phyloP scores from a whole-genome alignment of 1,139 yeast species.

The Yamadazyma mexicana region DNA sequence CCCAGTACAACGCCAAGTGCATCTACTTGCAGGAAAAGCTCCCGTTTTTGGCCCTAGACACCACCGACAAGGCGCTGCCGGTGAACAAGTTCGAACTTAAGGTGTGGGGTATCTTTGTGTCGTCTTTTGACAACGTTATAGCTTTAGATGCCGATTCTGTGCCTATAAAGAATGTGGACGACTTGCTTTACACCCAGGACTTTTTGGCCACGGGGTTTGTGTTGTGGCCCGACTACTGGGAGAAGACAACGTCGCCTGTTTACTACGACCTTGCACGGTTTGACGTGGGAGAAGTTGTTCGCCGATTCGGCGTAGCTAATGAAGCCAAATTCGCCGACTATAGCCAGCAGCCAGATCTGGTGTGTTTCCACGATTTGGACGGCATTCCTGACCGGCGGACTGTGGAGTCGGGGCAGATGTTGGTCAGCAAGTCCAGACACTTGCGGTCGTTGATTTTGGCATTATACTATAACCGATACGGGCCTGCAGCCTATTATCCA shows the following conservation, averaged over 20 bases:
- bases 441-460: slow-evolving; percentile 29
- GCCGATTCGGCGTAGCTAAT: slow-evolving; percentile 32
- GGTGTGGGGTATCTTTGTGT: slow-evolving; percentile 31
- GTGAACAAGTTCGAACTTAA: slow-evolving; percentile 29
- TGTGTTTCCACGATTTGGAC: slow-evolving; percentile 33
- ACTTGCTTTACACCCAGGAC: slow-evolving; percentile 25
- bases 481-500: slow-evolving; percentile 13
- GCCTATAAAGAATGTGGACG: slow-evolving; percentile 34
- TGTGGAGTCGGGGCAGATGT: slow-evolving; percentile 39
- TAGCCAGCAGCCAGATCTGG: slow-evolving; percentile 16
- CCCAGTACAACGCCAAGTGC: slow-evolving; percentile 33
- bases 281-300: slow-evolving; percentile 28
- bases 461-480: slow-evolving; percentile 33
- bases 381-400: slow-evolving; percentile 30
- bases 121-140: slow-evolving; percentile 36
- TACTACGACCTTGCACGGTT: slow-evolving; percentile 36
- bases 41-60: slow-evolving; percentile 11
- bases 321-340: slow-evolving; percentile 25
- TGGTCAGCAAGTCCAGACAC: slow-evolving; percentile 33
- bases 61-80: slow-evolving; percentile 3
- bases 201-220: slow-evolving; percentile 30
- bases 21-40: slow-evolving; percentile 26
- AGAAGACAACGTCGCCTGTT: slow-evolving; percentile 33
- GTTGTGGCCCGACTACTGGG: slow-evolving; percentile 44
- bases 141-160: slow-evolving; percentile 37